Evolutionary conservation across 164 flowering plant species (phyloP).

Genomic region (Dillenia suffruticosa): DNA sequence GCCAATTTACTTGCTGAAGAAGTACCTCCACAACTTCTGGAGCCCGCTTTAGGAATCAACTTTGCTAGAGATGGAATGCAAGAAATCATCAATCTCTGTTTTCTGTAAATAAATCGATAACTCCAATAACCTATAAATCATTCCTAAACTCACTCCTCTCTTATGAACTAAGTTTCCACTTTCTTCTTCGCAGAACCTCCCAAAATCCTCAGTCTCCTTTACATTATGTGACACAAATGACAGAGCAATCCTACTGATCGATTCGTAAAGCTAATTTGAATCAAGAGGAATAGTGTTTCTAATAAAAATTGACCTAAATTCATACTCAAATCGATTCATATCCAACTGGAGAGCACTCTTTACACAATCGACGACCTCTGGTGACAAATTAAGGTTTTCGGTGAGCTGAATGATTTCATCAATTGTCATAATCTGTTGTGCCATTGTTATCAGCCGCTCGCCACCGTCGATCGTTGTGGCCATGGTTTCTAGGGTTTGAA

Average conservation of each 20-base stretch:
- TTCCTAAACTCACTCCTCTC: slow-evolving; percentile 46
- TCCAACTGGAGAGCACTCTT: slow-evolving; percentile 50
- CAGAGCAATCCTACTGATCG: slow-evolving; percentile 46
- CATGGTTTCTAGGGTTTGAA: slow-evolving; percentile 9
- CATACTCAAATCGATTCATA: slow-evolving; percentile 60
- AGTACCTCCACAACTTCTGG: slow-evolving; percentile 27
- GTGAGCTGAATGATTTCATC: slow-evolving; percentile 42
- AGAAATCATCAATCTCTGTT: too few species aligned
- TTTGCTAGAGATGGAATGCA: slow-evolving; percentile 34
- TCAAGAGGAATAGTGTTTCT: slow-evolving; percentile 43
- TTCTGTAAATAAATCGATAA: too few species aligned
- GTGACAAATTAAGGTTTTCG: slow-evolving; percentile 15
- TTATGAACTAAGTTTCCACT: slow-evolving; percentile 29
- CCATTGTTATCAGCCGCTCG: slow-evolving; percentile 57
- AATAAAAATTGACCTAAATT: slow-evolving; percentile 41
- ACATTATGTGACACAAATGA: slow-evolving; percentile 42
- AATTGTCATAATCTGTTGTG: slow-evolving; percentile 59
- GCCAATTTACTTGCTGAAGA: slow-evolving; percentile 23
- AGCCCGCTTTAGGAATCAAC: slow-evolving; percentile 27
- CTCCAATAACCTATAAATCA: slow-evolving; percentile 22
- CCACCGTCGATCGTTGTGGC: slow-evolving; percentile 38
- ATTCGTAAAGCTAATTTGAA: slow-evolving; percentile 48
- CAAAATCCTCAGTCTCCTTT: slow-evolving; percentile 16
- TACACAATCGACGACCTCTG: slow-evolving; percentile 29
- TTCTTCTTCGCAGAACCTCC: slow-evolving; percentile 12